These are phyloP conservation scores for Salix arbutifolia DNA, from an alignment of 345 rosid species.

Conservation along the genomic window DNA sequence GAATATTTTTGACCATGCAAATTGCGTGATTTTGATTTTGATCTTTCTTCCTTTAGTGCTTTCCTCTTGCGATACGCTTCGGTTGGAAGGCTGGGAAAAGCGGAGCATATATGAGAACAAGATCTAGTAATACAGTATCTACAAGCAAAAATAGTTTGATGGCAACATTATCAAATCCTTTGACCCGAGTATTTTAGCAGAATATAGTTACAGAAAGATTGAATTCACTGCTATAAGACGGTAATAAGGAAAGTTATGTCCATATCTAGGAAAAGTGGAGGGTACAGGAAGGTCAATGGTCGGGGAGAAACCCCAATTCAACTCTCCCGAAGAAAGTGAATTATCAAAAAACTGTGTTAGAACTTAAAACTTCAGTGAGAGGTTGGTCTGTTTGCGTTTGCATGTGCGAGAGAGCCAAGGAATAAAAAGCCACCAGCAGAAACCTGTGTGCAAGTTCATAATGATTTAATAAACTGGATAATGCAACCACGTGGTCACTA, in stretches of 20 bases:
- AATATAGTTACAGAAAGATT: not conserved
- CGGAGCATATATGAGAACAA: not conserved
- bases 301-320: too few species aligned
- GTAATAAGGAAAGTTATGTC: not conserved
- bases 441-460: too few species aligned
- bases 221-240: not conserved
- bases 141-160: not conserved
- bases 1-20: too few species aligned
- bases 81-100: slow-evolving; percentile 52
- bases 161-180: not conserved
- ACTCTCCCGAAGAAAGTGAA: not conserved
- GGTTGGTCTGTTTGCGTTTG: not conserved
- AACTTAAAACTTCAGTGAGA: not conserved
- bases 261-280: not conserved
- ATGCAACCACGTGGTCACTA: not conserved
- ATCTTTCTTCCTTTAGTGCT: slow-evolving; percentile 44
- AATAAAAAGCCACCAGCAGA: not conserved
- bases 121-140: not conserved
- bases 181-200: not conserved
- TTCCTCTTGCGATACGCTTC: slow-evolving; percentile 48
- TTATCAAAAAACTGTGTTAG: not conserved
- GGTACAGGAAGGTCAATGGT: too few species aligned
- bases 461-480: not conserved
- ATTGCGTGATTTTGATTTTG: too few species aligned
- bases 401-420: not conserved